Percentiles rank a stretch among this genome's conserved stretches.
These are phyloP conservation scores for Plasmodium ovale DNA, from an alignment of 169 alveolate species.

Conservation along the genomic window DNA sequence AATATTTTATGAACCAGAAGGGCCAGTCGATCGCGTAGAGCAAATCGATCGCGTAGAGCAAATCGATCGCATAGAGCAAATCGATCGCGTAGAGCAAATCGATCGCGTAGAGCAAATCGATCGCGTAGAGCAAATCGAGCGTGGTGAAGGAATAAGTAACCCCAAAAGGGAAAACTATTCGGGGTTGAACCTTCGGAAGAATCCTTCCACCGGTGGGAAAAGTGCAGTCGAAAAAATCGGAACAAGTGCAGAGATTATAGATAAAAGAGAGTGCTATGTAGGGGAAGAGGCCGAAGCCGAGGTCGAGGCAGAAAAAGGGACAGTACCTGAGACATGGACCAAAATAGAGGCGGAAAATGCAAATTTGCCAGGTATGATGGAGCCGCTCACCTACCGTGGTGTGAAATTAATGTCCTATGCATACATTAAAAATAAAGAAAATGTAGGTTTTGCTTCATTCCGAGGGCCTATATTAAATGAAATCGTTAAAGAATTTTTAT, in stretches of 20 bases:
- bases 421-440: slow-evolving; percentile 23
- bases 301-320: background rate
- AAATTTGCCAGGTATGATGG: slow-evolving; percentile 49
- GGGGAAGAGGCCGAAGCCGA: background rate
- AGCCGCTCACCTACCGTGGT: slow-evolving; percentile 79
- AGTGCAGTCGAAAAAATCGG: background rate
- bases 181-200: background rate
- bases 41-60: background rate
- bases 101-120: background rate
- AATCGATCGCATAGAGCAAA: background rate
- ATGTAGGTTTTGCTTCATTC: slow-evolving; percentile 88
- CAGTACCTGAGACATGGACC: background rate
- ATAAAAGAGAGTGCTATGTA: background rate
- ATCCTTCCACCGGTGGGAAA: background rate
- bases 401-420: slow-evolving; percentile 84
- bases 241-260: background rate
- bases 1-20: slow-evolving; percentile 45
- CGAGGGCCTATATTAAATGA: slow-evolving; percentile 97
- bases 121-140: background rate
- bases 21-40: background rate
- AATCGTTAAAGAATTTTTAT: slow-evolving; percentile 91
- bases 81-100: background rate
- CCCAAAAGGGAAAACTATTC: background rate
- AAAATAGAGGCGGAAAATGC: background rate
- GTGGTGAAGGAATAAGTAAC: background rate